Evolutionary conservation across 2,329 filamentous ascomycete species (phyloP).

Genomic region (Colletotrichum sp.): DNA sequence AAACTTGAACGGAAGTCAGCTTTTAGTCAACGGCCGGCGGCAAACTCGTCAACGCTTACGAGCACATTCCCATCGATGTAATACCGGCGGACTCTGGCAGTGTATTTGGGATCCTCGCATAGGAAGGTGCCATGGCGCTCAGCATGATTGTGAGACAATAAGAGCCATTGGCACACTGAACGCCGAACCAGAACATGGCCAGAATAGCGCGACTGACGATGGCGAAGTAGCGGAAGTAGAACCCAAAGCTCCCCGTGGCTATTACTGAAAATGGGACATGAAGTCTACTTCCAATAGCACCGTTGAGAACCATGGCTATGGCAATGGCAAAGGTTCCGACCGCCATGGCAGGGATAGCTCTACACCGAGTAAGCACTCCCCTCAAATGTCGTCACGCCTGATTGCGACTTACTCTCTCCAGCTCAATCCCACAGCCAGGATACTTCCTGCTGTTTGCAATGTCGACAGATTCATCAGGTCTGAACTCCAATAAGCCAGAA

Average conservation of each 20-base stretch:
- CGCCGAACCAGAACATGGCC: constrained; percentile 65
- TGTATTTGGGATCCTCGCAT: constrained; percentile 55
- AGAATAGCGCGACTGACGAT: constrained; percentile 47
- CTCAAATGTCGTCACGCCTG: neutral
- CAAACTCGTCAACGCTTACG: neutral
- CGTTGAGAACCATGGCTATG: constrained; percentile 47
- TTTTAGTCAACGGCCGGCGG: neutral
- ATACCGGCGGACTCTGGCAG: constrained; percentile 58
- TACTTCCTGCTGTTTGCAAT: constrained; percentile 38
- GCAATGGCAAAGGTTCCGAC: constrained; percentile 45
- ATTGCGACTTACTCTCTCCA: constrained; percentile 26
- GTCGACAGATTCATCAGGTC: constrained; percentile 39
- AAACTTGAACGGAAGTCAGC: constrained; percentile 41
- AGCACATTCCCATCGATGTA: constrained; percentile 32
- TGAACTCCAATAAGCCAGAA: constrained; percentile 40
- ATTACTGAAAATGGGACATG: constrained; percentile 42
- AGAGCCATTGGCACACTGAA: constrained; percentile 45
- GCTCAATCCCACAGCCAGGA: constrained; percentile 37
- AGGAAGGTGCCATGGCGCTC: constrained; percentile 59
- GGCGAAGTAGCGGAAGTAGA: constrained; percentile 34
- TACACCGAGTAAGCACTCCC: neutral
- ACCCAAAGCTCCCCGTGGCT: constrained; percentile 40
- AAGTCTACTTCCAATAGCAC: constrained; percentile 37
- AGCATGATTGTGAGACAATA: constrained; percentile 38
- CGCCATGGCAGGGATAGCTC: constrained; percentile 32